Evolutionary conservation across 106 monocot species (phyloP), one percentile per base, ranked within the genome.

Genomic region (Phalaenopsis aphrodite): DNA sequence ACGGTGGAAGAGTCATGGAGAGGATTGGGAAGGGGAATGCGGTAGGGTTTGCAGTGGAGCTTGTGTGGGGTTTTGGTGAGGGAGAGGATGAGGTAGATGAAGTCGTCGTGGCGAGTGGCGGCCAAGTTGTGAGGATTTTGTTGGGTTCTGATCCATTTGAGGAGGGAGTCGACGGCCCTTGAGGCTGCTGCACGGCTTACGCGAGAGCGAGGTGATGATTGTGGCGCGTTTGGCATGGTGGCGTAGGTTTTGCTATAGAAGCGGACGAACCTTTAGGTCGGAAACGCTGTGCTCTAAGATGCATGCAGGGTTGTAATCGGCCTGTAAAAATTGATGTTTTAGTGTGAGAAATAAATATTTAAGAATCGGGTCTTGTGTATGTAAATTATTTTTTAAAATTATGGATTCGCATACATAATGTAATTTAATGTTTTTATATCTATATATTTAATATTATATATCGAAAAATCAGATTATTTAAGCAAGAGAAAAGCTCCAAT

Each of bases 81-180:
- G 45, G 75, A 64, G 12, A 76, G 42, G 56, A 81, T 17, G 76
- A 81, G 81, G 73, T 64, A 76, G 75, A 81, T 75, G 45, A 4
- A 46, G 23, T 71, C 79, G 24, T 24, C 76, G 76, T 74, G 74
- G 19, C 49, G 42, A 14, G 43, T 1, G 56, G 55, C 14, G 5
- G 56, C 17, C 1, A 21, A 58, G 39, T 8, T 23, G 1, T 17
- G 38, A 19, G 73, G 55, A 5, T 81, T 72, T 41, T 11, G 21
- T 23, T 49, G n/a, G 14, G 75, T 42, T 14, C 16, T 41, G 75
- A 81, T 21, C 81, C 81, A 81, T 65, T 76, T 75, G 58, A 81
- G 81, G 30, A 81, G 75, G 45, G 81, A 41, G 43, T 64, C 43
- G 30, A 81, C 36, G 2, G 81, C 81, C 30, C 36, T 75, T 39